phyloP scores from a whole-genome alignment of 2,329 filamentous ascomycete species.

The Plenodomus lindquistii region DNA sequence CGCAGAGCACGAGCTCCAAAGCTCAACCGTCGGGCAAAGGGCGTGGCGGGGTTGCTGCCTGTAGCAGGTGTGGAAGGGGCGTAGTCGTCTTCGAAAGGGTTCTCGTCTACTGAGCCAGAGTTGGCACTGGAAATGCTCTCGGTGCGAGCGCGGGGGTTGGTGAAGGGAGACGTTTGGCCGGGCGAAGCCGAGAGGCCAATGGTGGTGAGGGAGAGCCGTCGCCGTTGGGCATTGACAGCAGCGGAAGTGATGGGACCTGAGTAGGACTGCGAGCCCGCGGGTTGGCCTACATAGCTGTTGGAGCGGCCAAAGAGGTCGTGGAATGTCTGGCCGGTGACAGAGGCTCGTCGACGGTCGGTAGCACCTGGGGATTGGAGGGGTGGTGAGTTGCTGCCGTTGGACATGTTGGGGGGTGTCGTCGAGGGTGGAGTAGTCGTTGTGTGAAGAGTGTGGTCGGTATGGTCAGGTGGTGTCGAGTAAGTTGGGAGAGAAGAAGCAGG shows the following conservation, averaged over 20 bases:
- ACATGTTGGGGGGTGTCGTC: slow-evolving; percentile 27
- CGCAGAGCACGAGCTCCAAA: slow-evolving; percentile 82
- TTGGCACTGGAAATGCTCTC: slow-evolving; percentile 55
- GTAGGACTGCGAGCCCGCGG: slow-evolving; percentile 33
- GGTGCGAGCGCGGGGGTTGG: slow-evolving; percentile 44
- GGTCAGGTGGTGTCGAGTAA: slow-evolving; percentile 9
- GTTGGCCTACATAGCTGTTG: slow-evolving; percentile 39
- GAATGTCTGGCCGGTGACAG: slow-evolving; percentile 54
- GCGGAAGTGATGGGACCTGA: slow-evolving; percentile 54
- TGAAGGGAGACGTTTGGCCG: slow-evolving; percentile 49
- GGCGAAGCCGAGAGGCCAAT: slow-evolving; percentile 52
- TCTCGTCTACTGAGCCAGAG: slow-evolving; percentile 54
- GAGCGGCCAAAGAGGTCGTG: slow-evolving; percentile 52
- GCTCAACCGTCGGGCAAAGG: slow-evolving; percentile 83
- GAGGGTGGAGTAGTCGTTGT: neutral
- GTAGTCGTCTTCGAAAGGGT: slow-evolving; percentile 60
- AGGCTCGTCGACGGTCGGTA: slow-evolving; percentile 50
- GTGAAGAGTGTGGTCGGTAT: neutral
- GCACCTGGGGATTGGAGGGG: slow-evolving; percentile 43
- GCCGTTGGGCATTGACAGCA: slow-evolving; percentile 54
- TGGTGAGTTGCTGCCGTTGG: slow-evolving; percentile 47
- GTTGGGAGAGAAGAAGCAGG: slow-evolving; percentile 9
- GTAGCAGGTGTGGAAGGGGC: slow-evolving; percentile 55
- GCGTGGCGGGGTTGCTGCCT: slow-evolving; percentile 67
- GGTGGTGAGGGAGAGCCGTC: slow-evolving; percentile 55